phyloP scores from a whole-genome alignment of 805 yeast genomes.

The Saturnispora quitensis region DNA sequence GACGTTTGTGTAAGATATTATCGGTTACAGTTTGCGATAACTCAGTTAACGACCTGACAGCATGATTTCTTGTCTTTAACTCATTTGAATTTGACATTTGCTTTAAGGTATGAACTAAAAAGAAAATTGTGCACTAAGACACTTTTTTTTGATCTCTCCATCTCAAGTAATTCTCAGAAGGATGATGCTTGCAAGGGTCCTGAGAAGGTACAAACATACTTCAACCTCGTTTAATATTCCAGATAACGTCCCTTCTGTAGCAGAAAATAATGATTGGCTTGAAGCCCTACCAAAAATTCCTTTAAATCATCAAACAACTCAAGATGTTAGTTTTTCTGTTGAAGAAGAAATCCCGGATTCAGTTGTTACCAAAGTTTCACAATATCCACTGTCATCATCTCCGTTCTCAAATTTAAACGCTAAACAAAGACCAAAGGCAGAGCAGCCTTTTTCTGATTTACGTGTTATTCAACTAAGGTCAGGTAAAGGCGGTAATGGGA shows the following conservation, averaged over 20 bases:
- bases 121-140: background rate
- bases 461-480: conserved; percentile 56
- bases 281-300: conserved; percentile 1
- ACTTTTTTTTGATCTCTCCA: background rate
- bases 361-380: conserved; percentile 25
- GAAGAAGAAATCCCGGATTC: conserved; percentile 17
- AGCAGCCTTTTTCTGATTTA: conserved; percentile 50
- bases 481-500: conserved; percentile 88
- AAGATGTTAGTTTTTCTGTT: conserved; percentile 13
- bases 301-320: conserved; percentile 12
- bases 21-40: no score
- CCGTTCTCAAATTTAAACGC: conserved; percentile 30
- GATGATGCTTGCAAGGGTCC: background rate
- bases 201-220: conserved; percentile 1
- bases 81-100: no score
- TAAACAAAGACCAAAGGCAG: conserved; percentile 36
- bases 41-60: no score
- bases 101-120: background rate
- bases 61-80: no score
- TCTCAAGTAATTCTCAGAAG: background rate
- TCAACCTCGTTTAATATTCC: background rate
- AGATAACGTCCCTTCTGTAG: conserved; percentile 29
- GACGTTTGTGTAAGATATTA: no score
- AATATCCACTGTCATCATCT: conserved; percentile 29
- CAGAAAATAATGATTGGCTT: conserved; percentile 29